Percentiles rank a stretch among this genome's conserved stretches.
Evolutionary conservation across 805 yeast genomes (phyloP).

Genomic region (Diddensiella santjacobensis): DNA sequence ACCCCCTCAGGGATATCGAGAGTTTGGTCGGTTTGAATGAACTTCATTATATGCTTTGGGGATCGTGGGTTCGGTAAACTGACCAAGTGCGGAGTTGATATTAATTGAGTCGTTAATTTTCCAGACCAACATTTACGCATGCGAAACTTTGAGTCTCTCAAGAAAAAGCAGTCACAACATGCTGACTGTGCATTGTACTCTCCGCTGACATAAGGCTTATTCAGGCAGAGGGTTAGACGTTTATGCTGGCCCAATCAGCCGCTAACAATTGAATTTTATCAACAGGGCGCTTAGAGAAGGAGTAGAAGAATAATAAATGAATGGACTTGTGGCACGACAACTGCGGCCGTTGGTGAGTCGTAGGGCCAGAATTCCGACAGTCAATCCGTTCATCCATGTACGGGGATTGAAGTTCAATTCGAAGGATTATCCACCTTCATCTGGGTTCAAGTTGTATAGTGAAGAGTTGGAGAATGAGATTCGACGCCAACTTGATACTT

Average conservation of each 20-base stretch:
- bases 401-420: slow-evolving; percentile 18
- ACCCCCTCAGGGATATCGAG: slow-evolving; percentile 91
- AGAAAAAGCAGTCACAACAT: not conserved
- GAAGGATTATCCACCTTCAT: slow-evolving; percentile 22
- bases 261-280: not conserved
- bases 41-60: slow-evolving; percentile 55
- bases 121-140: not conserved
- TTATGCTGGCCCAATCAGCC: slow-evolving; percentile 2
- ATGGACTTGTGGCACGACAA: not conserved
- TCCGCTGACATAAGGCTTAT: too few relatives aligned
- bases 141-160: not conserved
- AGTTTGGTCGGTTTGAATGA: slow-evolving; percentile 81
- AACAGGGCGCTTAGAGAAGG: too few relatives aligned
- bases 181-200: too few relatives aligned
- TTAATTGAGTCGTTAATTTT: not conserved
- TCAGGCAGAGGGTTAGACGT: not conserved
- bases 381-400: not conserved
- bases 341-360: not conserved
- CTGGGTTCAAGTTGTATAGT: slow-evolving; percentile 20
- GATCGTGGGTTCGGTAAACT: not conserved
- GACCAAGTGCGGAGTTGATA: not conserved
- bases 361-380: not conserved
- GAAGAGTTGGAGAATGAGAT: slow-evolving; percentile 43
- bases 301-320: slow-evolving; percentile 1
- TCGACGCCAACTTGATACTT: slow-evolving; percentile 54